Evolutionary conservation across 139 green algal species (phyloP).

Genomic region (Tetraselmis chui): DNA sequence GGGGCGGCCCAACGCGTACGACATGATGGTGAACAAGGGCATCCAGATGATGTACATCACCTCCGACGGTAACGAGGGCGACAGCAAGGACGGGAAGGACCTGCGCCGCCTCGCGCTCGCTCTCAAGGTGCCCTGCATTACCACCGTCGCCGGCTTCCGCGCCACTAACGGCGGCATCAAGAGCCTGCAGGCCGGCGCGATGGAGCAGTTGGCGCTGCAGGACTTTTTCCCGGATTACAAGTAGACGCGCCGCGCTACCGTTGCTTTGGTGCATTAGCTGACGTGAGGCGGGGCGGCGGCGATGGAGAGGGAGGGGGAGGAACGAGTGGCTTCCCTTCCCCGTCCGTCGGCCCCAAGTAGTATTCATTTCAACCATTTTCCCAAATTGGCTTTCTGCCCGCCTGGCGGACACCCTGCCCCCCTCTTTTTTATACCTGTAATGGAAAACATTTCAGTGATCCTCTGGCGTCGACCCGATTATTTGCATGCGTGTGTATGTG

Average conservation of each 20-base stretch:
- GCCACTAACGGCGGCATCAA: conserved; percentile 79
- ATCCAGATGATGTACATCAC: conserved; percentile 93
- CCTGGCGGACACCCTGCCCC: background rate
- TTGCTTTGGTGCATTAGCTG: too few species aligned
- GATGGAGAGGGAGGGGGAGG: background rate
- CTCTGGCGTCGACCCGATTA: too few species aligned
- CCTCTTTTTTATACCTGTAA: too few species aligned
- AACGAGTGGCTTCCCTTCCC: background rate
- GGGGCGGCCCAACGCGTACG: conserved; percentile 78
- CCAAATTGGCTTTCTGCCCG: background rate
- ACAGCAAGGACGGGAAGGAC: conserved; percentile 87
- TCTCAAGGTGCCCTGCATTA: conserved; percentile 90
- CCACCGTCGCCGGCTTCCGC: conserved; percentile 81
- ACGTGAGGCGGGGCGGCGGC: too few species aligned
- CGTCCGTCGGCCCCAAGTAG: background rate
- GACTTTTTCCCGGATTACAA: conserved; percentile 59
- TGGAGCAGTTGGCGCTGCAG: conserved; percentile 80
- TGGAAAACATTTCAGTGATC: too few species aligned
- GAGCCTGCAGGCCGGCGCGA: conserved; percentile 56
- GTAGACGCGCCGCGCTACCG: too few species aligned
- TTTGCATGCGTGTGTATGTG: too few species aligned
- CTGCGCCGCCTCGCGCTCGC: conserved; percentile 81
- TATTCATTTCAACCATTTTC: background rate
- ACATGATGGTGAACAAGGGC: conserved; percentile 76
- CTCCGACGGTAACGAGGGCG: conserved; percentile 69